Evolutionary conservation across 371 early-diverging fungal species (phyloP).

Genomic region (Rhizomucor pusillus): DNA sequence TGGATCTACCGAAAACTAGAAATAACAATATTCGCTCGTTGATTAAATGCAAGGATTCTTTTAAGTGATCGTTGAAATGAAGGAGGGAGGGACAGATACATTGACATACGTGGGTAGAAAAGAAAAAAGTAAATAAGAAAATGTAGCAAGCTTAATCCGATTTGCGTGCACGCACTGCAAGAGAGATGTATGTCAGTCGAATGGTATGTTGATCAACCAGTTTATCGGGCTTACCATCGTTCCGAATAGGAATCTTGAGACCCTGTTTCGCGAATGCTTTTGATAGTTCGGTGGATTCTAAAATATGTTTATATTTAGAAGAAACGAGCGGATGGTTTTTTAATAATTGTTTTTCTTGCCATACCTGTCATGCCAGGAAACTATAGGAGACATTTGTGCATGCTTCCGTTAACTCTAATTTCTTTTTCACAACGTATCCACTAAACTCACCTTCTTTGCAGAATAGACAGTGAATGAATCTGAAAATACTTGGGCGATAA

Average conservation of each 20-base stretch:
- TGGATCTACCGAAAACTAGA: too few species aligned
- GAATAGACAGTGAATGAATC: conserved; percentile 60
- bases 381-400: conserved; percentile 13
- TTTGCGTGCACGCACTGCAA: conserved; percentile 3
- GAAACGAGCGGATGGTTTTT: not conserved
- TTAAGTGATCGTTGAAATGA: too few species aligned
- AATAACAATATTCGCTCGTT: too few species aligned
- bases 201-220: not conserved
- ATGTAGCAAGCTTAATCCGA: conserved; percentile 1
- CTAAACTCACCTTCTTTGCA: conserved; percentile 45
- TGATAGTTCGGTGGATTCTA: conserved; percentile 88
- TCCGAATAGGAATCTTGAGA: conserved; percentile 89
- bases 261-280: conserved; percentile 91
- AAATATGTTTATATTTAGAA: conserved; percentile 7
- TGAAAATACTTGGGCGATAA: conserved; percentile 58
- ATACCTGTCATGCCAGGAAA: conserved; percentile 68
- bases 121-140: too few species aligned
- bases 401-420: not conserved
- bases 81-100: too few species aligned
- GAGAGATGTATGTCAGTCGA: not conserved
- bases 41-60: too few species aligned
- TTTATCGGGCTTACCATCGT: conserved; percentile 51
- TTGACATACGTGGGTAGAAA: too few species aligned
- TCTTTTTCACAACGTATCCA: not conserved
- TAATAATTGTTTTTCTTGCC: conserved; percentile 1